A percentile compares a stretch with the other conserved stretches of the same genome.
phyloP scores from a whole-genome alignment of 1,139 yeast species.

The Blastobotrys buckinghamii region DNA sequence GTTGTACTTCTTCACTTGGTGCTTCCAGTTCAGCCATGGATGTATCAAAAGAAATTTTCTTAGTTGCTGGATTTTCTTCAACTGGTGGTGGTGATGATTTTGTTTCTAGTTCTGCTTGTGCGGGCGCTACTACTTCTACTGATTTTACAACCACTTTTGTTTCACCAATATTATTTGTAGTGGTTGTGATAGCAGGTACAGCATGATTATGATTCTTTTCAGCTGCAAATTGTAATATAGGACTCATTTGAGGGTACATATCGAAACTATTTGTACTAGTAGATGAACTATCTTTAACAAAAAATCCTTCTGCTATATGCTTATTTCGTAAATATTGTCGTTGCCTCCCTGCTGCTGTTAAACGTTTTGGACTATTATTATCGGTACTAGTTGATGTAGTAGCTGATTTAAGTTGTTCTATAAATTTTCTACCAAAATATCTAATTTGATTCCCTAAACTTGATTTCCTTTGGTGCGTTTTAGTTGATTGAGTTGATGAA shows the following conservation, averaged over 20 bases:
- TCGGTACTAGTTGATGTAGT: background rate
- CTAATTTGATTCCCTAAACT: conserved; percentile 2
- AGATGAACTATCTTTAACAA: background rate
- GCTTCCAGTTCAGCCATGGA: conserved; percentile 3
- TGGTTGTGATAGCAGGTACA: background rate
- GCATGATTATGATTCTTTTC: background rate
- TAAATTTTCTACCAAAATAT: background rate
- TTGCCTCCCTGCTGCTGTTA: background rate
- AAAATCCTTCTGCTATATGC: conserved; percentile 2
- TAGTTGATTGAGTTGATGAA: too few relatives aligned
- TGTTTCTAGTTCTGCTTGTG: background rate
- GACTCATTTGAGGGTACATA: conserved; percentile 3
- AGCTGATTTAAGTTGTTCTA: conserved; percentile 6
- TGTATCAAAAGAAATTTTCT: background rate
- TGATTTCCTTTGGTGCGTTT: background rate
- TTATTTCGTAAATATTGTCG: background rate
- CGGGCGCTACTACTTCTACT: background rate
- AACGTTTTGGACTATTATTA: background rate
- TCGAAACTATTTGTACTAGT: background rate
- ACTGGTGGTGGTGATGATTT: background rate
- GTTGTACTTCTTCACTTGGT: background rate
- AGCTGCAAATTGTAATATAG: conserved; percentile 2
- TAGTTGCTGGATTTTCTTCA: too few relatives aligned
- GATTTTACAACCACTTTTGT: too few relatives aligned
- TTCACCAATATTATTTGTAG: too few relatives aligned